Evolutionary conservation across 2,329 filamentous ascomycete genomes (phyloP).

Genomic region (Purpureocillium takamizusanense): DNA sequence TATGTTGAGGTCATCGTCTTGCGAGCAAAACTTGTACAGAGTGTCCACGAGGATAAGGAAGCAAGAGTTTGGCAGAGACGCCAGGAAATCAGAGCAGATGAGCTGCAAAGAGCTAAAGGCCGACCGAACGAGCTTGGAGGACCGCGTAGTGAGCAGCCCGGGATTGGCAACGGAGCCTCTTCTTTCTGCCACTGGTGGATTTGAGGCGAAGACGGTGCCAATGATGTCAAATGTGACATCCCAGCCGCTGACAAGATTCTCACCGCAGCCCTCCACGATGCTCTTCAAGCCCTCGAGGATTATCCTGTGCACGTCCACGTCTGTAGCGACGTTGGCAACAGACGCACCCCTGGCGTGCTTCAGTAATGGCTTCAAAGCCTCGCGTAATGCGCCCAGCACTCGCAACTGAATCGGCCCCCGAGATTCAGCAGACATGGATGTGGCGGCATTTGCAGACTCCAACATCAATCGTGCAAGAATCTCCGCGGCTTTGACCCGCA

Average conservation of each 20-base stretch:
- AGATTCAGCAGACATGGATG: slow-evolving; percentile 37
- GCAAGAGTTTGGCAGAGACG: slow-evolving; percentile 60
- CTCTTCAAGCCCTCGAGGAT: slow-evolving; percentile 72
- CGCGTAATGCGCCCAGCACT: slow-evolving; percentile 57
- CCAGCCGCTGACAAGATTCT: slow-evolving; percentile 78
- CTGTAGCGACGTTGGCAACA: slow-evolving; percentile 51
- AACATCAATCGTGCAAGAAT: slow-evolving; percentile 51
- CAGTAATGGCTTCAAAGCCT: slow-evolving; percentile 48
- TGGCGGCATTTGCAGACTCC: slow-evolving; percentile 48
- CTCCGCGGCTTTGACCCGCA: slow-evolving; percentile 53
- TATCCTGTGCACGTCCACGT: slow-evolving; percentile 73
- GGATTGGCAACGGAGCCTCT: slow-evolving; percentile 19
- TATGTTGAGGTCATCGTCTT: slow-evolving; percentile 89
- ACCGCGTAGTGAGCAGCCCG: slow-evolving; percentile 41
- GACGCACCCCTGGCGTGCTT: slow-evolving; percentile 40
- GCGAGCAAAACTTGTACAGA: slow-evolving; percentile 79
- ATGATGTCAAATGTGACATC: slow-evolving; percentile 78
- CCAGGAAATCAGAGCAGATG: slow-evolving; percentile 88
- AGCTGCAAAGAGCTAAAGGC: slow-evolving; percentile 87
- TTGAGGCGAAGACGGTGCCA: slow-evolving; percentile 62
- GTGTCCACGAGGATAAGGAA: slow-evolving; percentile 76
- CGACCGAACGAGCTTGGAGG: slow-evolving; percentile 69
- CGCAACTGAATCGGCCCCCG: slow-evolving; percentile 61
- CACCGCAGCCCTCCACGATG: slow-evolving; percentile 81
- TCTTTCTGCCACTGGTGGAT: slow-evolving; percentile 19